A percentile compares a stretch with the other conserved stretches of the same genome.
These are phyloP conservation scores for Mrakia gelida DNA, from an alignment of 768 basidiomycete genomes.

Conservation along the genomic window DNA sequence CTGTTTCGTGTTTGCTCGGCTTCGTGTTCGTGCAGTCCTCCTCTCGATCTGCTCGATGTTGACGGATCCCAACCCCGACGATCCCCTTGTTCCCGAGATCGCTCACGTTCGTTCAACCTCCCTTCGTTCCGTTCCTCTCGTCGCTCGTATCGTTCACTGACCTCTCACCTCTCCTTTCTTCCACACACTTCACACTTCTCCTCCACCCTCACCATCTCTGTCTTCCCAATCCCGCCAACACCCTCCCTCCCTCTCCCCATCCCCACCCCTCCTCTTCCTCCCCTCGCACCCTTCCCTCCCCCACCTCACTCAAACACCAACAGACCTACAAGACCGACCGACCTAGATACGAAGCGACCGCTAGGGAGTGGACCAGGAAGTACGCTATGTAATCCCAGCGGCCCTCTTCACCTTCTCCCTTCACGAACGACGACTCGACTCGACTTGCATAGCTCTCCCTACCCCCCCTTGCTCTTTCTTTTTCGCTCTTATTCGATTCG, in stretches of 20 bases:
- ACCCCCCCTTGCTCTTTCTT: background rate
- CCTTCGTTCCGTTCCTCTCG: background rate
- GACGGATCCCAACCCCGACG: constrained; percentile 98
- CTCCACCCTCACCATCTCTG: no score
- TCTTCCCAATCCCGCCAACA: background rate
- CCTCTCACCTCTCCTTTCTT: background rate
- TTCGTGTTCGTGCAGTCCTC: constrained; percentile 57
- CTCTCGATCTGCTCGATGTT: constrained; percentile 99
- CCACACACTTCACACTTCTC: no score
- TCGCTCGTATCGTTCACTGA: background rate
- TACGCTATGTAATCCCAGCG: constrained; percentile 8
- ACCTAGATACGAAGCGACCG: constrained; percentile 92
- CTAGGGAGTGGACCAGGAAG: constrained; percentile 99
- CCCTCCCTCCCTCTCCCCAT: background rate
- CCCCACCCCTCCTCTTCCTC: background rate
- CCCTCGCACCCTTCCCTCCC: background rate
- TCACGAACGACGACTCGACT: background rate
- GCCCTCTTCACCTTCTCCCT: no score
- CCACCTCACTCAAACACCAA: constrained; percentile 28
- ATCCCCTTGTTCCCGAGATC: constrained; percentile 96
- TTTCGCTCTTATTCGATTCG: background rate
- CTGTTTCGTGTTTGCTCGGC: no score
- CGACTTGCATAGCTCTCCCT: background rate
- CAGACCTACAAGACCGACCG: constrained; percentile 96
- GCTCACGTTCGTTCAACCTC: constrained; percentile 58